Base-by-base conservation (phyloP, 768 basidiomycete species). In the Tricholoma hemisulphureum region DNA sequence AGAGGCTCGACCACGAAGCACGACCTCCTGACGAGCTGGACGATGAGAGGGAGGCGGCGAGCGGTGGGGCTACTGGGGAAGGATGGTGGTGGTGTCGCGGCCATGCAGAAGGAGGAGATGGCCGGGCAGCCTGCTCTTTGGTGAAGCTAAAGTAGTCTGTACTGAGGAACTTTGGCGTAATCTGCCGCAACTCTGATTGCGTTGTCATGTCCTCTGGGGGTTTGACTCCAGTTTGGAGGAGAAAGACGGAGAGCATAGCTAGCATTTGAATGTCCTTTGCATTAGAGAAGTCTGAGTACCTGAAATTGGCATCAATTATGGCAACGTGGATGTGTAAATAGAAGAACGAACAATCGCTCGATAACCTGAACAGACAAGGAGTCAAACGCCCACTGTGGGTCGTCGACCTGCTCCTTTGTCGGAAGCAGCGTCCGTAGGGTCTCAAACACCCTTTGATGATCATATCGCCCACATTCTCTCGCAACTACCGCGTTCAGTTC, bases 1-100 rank as follows among this genome's bases (percentile, higher is more conserved):
- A 89, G 10, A 93, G 66, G 64, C 85, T 91, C 0, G 89, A 88
- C 91, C 91, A 93, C 0, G 91, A 91, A 8, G 85, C 89, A 43
- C 85, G 79, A 28, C 28, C n/a, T 18, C n/a, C 26, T 2, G 91
- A 91, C 3, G 88, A 85, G 46, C 73, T 80, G 0, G 86, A 85
- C 0, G 83, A 75, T 45, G 79, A 73, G 37, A 82, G 63, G 0
- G 80, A 76, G 0, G 79, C 70, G 2, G 79, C 67, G 4, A 74
- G 51, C 2, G 74, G 68, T 9, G 69, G 74, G 18, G 71, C 69
- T 10, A 77, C 63, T 1, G 78, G 78, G 4, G 78, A 73, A 1
- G 84, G 80, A 0, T 80, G 70, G 16, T 80, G 80, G 26, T 49
- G 46, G 2, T 49, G 46, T 29, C 46, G 26, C n/a, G 80, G 77